phyloP scores from a whole-genome alignment of 2,329 filamentous ascomycete genomes.

The Paradendryphiella salina region DNA sequence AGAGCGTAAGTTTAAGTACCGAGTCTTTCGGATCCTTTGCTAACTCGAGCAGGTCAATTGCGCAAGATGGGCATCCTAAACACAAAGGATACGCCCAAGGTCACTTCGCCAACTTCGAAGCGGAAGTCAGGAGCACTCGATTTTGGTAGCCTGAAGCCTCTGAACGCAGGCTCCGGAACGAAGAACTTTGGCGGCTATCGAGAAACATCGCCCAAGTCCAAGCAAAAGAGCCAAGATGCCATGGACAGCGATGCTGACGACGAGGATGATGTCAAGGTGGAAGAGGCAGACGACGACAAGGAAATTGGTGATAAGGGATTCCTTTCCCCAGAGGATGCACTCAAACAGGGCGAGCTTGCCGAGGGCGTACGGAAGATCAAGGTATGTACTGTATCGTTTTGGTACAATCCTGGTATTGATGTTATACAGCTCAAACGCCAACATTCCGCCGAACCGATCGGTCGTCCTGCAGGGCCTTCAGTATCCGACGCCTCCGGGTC shows the following conservation, averaged over 20 bases:
- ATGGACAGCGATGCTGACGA: slow-evolving; percentile 80
- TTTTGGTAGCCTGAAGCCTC: slow-evolving; percentile 79
- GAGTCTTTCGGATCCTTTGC: neutral
- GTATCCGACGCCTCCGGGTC: slow-evolving; percentile 32
- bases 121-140: slow-evolving; percentile 81
- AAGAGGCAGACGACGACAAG: slow-evolving; percentile 62
- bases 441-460: slow-evolving; percentile 72
- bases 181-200: slow-evolving; percentile 90
- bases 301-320: slow-evolving; percentile 58
- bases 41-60: slow-evolving; percentile 70
- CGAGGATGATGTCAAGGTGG: slow-evolving; percentile 65
- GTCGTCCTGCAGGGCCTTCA: slow-evolving; percentile 37
- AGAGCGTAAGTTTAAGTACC: slow-evolving; percentile 69
- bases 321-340: slow-evolving; percentile 70
- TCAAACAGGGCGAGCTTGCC: slow-evolving; percentile 72
- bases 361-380: slow-evolving; percentile 82
- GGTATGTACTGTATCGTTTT: slow-evolving; percentile 53
- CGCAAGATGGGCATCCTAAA: slow-evolving; percentile 92
- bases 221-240: slow-evolving; percentile 56
- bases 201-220: slow-evolving; percentile 59
- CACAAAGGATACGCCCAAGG: slow-evolving; percentile 62
- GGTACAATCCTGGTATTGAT: slow-evolving; percentile 19
- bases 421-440: slow-evolving; percentile 72
- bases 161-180: slow-evolving; percentile 77
- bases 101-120: slow-evolving; percentile 66